phyloP scores from a whole-genome alignment of 1,284 basidiomycete species.

The Chondrostereum purpureum region DNA sequence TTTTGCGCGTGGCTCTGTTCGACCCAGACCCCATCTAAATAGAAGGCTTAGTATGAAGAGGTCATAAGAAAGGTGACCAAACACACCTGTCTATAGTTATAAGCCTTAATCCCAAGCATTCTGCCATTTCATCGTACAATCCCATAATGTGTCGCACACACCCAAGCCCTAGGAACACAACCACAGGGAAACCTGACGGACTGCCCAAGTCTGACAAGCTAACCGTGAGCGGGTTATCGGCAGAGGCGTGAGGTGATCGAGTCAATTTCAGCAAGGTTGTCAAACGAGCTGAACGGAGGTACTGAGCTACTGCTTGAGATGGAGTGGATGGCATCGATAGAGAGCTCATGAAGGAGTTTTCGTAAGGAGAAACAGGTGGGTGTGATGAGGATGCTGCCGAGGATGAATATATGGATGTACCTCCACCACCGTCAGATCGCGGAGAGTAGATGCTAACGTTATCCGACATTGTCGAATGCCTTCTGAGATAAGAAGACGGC shows the following conservation, averaged over 20 bases:
- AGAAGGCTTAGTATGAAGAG: constrained; percentile 9
- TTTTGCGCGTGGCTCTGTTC: constrained; percentile 68
- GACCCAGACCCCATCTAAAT: constrained; percentile 85
- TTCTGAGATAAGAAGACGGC: constrained; percentile 42
- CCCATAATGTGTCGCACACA: constrained; percentile 93
- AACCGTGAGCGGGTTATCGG: constrained; percentile 70
- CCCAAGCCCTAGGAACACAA: constrained; percentile 86
- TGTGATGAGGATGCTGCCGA: constrained; percentile 37
- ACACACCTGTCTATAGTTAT: constrained; percentile 89
- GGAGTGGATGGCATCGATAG: constrained; percentile 38
- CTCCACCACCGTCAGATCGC: constrained; percentile 44
- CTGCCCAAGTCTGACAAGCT: constrained; percentile 90
- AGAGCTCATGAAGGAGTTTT: constrained; percentile 34
- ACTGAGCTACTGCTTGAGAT: constrained; percentile 72
- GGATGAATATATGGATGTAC: constrained; percentile 40
- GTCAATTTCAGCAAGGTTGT: constrained; percentile 79
- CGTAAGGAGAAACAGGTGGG: constrained; percentile 38
- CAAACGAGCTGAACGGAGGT: constrained; percentile 77
- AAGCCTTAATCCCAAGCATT: constrained; percentile 77
- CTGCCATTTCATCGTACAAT: constrained; percentile 93
- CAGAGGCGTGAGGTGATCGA: constrained; percentile 70
- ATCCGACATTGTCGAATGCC: constrained; percentile 42
- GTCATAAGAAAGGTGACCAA: constrained; percentile 2
- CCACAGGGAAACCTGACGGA: constrained; percentile 76
- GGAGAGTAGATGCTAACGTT: constrained; percentile 43